Evolutionary conservation across 2,329 filamentous ascomycete genomes (phyloP), one percentile per base, ranked within the genome.

Genomic region (Helminthosporium solani): DNA sequence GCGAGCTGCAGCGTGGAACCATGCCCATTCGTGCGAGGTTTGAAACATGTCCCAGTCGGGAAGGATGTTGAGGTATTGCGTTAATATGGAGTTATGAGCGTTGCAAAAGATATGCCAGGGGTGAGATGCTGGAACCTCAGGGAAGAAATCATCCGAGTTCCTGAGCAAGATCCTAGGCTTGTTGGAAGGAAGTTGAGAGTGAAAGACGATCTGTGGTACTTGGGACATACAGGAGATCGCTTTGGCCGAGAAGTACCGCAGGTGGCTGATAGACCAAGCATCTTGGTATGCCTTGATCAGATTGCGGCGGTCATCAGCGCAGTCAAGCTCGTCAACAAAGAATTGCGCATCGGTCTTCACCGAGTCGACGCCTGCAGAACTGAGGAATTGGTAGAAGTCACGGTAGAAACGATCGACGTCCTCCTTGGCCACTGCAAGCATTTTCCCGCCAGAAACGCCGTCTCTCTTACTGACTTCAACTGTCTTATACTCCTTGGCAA

Each of bases 91-190:
- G 66, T 95, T 96, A 70, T 96, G 88, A 0, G 92, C 92, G 64
- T 97, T 99, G 53, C 86, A 83, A 77, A 95, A 99, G 28, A 97
- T 80, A 68, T 99, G 94, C 92, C 94, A 99, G 0, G 91, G 82
- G 52, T 99, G 94, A 6, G 87, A 90, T 0, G 83, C 80, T 0
- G 85, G 81, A 3, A 90, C 80, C 35, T 90, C 82, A 0, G 94
- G 94, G 68, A 95, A 96, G 76, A 91, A 99, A 70, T 97, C 88
- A 51, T 85, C 91, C 0, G 88, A 95, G 71, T 95, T 97, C 37
- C 94, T 86, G 15, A 90, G 80, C 0, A 91, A 75, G 19, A 95
- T 78, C 0, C 82, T 76, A 0, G 88, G 88, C 40, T 84, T 83
- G 64, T 86, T 88, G n/a, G 77, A 81, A 1, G 87, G 87, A 19